Evolutionary conservation across 2,329 filamentous ascomycete species (phyloP).

Genomic region (Calonectria leucothoes): DNA sequence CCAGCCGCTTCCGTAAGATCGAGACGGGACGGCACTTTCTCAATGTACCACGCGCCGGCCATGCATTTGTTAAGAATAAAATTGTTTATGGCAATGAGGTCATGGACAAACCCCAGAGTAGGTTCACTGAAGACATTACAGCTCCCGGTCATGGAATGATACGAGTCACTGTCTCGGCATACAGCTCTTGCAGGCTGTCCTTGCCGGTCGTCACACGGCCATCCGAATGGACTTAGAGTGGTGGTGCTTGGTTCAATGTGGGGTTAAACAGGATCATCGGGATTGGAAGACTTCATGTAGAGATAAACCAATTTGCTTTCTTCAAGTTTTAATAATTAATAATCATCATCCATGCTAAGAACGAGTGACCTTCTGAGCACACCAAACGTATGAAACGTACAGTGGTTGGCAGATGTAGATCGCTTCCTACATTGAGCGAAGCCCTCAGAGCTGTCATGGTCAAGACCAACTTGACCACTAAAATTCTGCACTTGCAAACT

Average conservation of each 20-base stretch:
- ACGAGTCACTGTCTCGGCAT: background rate
- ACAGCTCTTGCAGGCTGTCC: background rate
- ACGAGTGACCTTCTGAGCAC: background rate
- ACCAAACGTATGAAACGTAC: background rate
- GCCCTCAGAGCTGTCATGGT: background rate
- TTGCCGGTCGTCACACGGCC: background rate
- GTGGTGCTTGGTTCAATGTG: background rate
- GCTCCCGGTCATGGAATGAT: background rate
- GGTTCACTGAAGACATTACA: background rate
- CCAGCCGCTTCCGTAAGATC: background rate
- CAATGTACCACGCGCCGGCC: background rate
- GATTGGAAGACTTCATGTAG: conserved; percentile 4
- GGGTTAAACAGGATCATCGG: conserved; percentile 7
- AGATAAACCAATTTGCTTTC: conserved; percentile 15
- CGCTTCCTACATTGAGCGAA: background rate
- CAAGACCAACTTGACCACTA: background rate
- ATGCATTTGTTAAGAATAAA: conserved; percentile 29
- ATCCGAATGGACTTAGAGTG: background rate
- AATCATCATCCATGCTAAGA: conserved; percentile 13
- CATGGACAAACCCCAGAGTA: conserved; percentile 28
- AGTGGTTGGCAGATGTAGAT: background rate
- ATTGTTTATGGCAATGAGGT: conserved; percentile 41
- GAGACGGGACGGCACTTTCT: background rate
- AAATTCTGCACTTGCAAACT: background rate
- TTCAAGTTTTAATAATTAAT: conserved; percentile 12